phyloP scores from a whole-genome alignment of 805 yeast species.

The Sugiyamaella boreocaroliniensis region DNA sequence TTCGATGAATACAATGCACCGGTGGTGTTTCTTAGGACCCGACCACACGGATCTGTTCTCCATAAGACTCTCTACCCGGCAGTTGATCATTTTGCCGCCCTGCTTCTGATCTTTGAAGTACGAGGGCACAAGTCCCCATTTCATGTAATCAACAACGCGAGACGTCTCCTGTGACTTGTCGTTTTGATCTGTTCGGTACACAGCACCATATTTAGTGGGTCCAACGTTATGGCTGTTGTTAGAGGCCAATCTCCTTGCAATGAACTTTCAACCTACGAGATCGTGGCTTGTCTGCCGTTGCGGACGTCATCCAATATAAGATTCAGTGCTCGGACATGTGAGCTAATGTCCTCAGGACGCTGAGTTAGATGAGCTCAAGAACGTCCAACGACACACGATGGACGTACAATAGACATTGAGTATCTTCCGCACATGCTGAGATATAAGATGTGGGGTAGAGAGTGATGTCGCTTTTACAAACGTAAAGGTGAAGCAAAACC shows the following conservation, averaged over 20 bases:
- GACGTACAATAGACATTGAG: constrained; percentile 28
- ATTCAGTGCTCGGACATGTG: constrained; percentile 10
- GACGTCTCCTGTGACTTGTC: constrained; percentile 2
- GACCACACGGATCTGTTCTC: constrained; percentile 53
- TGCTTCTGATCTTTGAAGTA: constrained; percentile 21
- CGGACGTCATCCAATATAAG: constrained; percentile 19
- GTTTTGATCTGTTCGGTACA: constrained; percentile 13
- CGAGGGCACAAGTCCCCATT: constrained; percentile 72
- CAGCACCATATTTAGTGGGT: constrained; percentile 22
- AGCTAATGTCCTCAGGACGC: constrained; percentile 16
- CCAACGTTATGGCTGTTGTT: constrained; percentile 17
- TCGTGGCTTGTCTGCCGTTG: constrained; percentile 19
- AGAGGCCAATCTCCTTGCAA: no score
- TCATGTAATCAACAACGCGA: constrained; percentile 46
- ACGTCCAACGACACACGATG: neutral
- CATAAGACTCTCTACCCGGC: constrained; percentile 56
- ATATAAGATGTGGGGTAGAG: neutral
- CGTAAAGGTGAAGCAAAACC: no score
- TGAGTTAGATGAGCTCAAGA: constrained; percentile 1
- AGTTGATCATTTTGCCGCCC: constrained; percentile 47
- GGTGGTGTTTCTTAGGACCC: constrained; percentile 36
- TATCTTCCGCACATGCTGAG: constrained; percentile 55
- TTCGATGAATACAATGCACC: constrained; percentile 72
- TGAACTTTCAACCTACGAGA: constrained; percentile 3
- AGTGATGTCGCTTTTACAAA: no score